Evolutionary conservation across 2,329 filamentous ascomycete genomes (phyloP), one percentile per base, ranked within the genome.

Genomic region (Pyricularia sp.): DNA sequence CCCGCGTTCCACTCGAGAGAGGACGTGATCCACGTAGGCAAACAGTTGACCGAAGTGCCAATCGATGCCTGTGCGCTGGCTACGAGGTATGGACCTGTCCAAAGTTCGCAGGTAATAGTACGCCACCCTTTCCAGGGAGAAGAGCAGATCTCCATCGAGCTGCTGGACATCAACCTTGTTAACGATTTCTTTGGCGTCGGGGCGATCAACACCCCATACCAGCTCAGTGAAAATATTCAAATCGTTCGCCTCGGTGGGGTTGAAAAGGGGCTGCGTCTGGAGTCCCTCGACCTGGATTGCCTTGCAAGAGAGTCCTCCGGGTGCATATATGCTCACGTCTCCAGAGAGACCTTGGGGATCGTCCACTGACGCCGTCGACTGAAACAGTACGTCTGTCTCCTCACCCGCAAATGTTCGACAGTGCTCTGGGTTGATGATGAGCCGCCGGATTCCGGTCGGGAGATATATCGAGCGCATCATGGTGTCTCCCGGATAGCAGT

Each of bases 401-500:
- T 28, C n/a, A 16, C 40, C 40, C 40, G 40, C 40, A 49, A 49
- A 49, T 4, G 40, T 12, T 49, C 9, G 40, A n/a, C 40, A 49
- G 40, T 49, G 40, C 40, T 49, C 40, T 49, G 40, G 40, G 60
- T 69, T 67, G 16, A 68, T 69, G 61, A 66, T 10, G 16, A 59
- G 55, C n/a, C n/a, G n/a, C n/a, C 26, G n/a, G n/a, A 28, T 28
- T 3, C 55, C n/a, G 0, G 69, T 71, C 4, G 74, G 74, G 1
- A 77, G 65, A 62, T 74, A 70, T 3, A 73, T 67, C 1, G 71
- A 66, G 69, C 71, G 72, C 6, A 78, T 69, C 5, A 68, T 68
- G 2, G 70, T 73, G 49, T 75, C 73, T 0, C 70, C 71, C 0
- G 76, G 76, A 31, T 68, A 72, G 8, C 70, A 70, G 62, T 70